Evolutionary conservation across 306 rosid species (phyloP), one percentile per base, ranked within the genome.

Genomic region (Trichosanthes cucumerina): DNA sequence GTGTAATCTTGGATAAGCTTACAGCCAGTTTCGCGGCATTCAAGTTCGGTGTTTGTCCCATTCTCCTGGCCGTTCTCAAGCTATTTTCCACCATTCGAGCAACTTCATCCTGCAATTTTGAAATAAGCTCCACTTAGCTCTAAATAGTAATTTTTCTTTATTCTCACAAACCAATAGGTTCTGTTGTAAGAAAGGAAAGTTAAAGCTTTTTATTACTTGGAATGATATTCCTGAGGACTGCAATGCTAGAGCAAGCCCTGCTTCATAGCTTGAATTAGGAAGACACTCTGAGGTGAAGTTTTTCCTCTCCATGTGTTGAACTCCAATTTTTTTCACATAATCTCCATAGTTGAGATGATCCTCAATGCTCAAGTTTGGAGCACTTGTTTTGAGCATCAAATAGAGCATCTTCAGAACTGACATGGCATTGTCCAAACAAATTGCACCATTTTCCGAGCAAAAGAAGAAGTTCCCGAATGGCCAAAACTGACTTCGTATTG

Each of bases 291-390:
- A 76, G 82, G 71, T 60, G 81, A 78, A 77, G 82, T 69, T 83
- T 19, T 63, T 80, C 78, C 81, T 84, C 58, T 80, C 84, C 85
- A 91, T 24, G 65, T 63, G 81, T 64, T 86, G 88, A 26, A 70
- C 63, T 10, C 87, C 88, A 79, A 88, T 12, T 19, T 73, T 82
- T 44, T 43, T 83, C 1, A 91, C 86, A 75, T 89, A 88, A n/a
- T 86, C 88, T 57, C 96, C 97, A 59, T 95, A 95, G 47, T 83
- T 91, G 8, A 95, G 86, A 86, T 95, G 98, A 65, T 95, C 98
- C 26, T 83, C 88, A 59, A 91, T 84, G n/a, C 91, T 78, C n/a
- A 56, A 43, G 47, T 63, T 68, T 33, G 93, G 92, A 69, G 89
- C 80, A 53, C 85, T 76, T 33, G 88, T 58, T 15, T 75, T 76